Conservation (phyloP, 257 asterid species). For the Solanum acaule region DNA sequence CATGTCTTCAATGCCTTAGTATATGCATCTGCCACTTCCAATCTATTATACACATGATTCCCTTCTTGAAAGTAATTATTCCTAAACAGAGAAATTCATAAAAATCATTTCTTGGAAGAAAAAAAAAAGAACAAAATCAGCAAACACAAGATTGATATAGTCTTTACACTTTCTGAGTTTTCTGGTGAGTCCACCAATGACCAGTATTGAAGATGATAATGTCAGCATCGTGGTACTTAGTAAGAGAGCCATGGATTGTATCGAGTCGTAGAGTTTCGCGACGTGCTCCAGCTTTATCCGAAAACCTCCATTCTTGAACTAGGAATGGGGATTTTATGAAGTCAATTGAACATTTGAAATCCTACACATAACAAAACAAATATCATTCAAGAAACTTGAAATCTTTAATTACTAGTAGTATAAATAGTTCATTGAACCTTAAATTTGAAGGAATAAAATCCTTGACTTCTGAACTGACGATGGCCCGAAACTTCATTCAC, state of each 20-base stretch:
- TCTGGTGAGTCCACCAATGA: slow-evolving; percentile 76
- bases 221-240: slow-evolving; percentile 40
- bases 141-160: neutral
- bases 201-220: slow-evolving; percentile 64
- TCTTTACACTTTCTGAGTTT: slow-evolving; percentile 31
- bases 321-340: slow-evolving; percentile 52
- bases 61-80: slow-evolving; percentile 50
- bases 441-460: slow-evolving; percentile 44
- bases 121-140: neutral
- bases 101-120: neutral
- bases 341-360: slow-evolving; percentile 43
- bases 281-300: slow-evolving; percentile 25
- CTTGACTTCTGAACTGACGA: slow-evolving; percentile 33
- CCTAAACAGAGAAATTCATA: neutral
- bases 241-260: slow-evolving; percentile 28
- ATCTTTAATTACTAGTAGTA: neutral
- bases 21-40: slow-evolving; percentile 40
- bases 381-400: neutral
- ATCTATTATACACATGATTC: slow-evolving; percentile 21
- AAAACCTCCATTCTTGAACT: slow-evolving; percentile 46
- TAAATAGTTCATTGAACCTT: slow-evolving; percentile 11
- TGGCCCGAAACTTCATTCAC: slow-evolving; percentile 34
- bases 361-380: slow-evolving; percentile 14
- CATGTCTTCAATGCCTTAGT: slow-evolving; percentile 47
- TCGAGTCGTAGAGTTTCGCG: slow-evolving; percentile 52